Base-by-base conservation (phyloP, 2,329 filamentous ascomycete species). In the Chalaropsis thielavioides region DNA sequence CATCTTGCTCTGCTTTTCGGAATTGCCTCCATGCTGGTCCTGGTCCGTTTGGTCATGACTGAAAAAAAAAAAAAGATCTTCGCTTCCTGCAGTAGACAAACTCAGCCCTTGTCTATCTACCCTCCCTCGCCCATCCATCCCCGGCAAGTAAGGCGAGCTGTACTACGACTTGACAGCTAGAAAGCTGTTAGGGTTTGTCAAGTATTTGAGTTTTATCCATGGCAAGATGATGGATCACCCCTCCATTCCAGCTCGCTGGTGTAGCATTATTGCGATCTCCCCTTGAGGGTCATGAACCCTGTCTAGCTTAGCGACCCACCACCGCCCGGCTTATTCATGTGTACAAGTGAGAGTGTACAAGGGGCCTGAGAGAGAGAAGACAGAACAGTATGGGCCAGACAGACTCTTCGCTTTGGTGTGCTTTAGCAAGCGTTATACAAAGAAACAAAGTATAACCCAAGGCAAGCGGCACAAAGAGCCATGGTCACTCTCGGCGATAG, bases 141-240 rank as follows among this genome's bases (percentile, higher is more conserved):
- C n/a, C n/a, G n/a, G n/a, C 40, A 41, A 15, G 8, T 41, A 7
- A 3, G 8, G 8, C 41, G 13, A 11, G 10, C 17, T 43, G 41
- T 13, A 15, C 3, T 43, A 11, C 41, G 17, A n/a, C 41, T 56
- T 35, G 24, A 56, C 24, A 35, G 17, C 27, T 6, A 31, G 15
- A 13, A 56, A 6, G 22, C 1, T 27, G 51, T 35, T 56, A 56
- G 51, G 51, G 51, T 56, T 56, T 6, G 15, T 31, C 22, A 56
- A 56, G 51, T 56, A 56, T 56, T 56, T 56, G 51, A 56, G 51
- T 56, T 56, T 56, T 56, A 56, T 17, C 51, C 51, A 56, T 56
- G 51, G 22, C 51, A 56, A 31, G 27, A 56, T 56, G 51, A 35
- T 56, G 15, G 51, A 56, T 56, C 22, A 31, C 22, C 27, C 51